A percentile compares a stretch with the other conserved stretches of the same genome.
Conservation (phyloP, 192 early-diverging fungal species). For the Dissophora ornata region DNA sequence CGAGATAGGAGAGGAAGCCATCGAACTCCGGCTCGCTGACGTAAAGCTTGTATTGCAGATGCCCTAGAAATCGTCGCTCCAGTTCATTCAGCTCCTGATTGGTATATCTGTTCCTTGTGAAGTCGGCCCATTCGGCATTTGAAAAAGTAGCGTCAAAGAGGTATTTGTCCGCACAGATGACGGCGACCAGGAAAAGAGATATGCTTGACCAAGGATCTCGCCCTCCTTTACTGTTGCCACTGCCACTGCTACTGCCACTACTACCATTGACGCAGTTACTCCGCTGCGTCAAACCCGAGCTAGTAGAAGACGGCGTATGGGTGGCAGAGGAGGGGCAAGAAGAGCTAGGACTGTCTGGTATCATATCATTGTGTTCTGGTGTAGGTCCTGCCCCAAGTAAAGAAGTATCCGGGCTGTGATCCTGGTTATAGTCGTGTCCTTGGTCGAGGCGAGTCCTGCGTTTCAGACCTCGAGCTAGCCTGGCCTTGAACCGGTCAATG, state of each 20-base stretch:
- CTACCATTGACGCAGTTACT: not conserved
- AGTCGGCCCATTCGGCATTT: slow-evolving; percentile 63
- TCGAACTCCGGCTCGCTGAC: slow-evolving; percentile 57
- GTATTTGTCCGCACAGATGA: slow-evolving; percentile 66
- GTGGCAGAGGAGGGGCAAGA: not conserved
- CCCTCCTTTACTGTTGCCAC: not conserved
- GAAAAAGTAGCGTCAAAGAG: slow-evolving; percentile 60
- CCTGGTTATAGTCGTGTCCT: slow-evolving; percentile 39
- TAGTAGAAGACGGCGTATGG: slow-evolving; percentile 2
- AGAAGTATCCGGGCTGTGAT: not conserved
- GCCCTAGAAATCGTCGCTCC: slow-evolving; percentile 55
- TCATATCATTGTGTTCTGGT: not conserved
- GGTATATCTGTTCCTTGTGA: slow-evolving; percentile 50
- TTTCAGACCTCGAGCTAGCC: slow-evolving; percentile 19
- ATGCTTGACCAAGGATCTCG: slow-evolving; percentile 54
- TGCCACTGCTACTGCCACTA: not conserved
- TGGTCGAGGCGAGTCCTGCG: slow-evolving; percentile 25
- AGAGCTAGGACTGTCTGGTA: not conserved
- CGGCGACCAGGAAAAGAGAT: slow-evolving; percentile 58
- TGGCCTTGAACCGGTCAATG: slow-evolving; percentile 57
- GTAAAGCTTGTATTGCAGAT: slow-evolving; percentile 56
- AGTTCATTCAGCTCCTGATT: slow-evolving; percentile 49
- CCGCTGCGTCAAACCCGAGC: not conserved
- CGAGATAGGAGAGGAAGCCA: slow-evolving; percentile 58
- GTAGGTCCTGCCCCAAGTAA: not conserved